Percentiles rank a stretch among this genome's conserved stretches.
phyloP scores from a whole-genome alignment of 257 asterid species.

The Plantago elongata region DNA sequence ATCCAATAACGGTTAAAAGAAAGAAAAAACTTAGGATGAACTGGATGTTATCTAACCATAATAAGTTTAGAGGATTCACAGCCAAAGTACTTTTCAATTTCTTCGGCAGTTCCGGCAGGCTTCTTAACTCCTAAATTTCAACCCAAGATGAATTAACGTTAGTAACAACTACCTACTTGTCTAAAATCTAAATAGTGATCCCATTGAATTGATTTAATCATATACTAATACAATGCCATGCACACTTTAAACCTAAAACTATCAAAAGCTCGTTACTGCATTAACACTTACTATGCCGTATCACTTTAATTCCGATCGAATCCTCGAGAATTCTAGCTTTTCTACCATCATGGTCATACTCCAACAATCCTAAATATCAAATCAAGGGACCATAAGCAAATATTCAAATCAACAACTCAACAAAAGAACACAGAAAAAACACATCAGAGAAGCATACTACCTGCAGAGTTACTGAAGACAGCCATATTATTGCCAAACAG shows the following conservation, averaged over 20 bases:
- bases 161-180: conserved; percentile 7
- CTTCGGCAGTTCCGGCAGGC: conserved; percentile 92
- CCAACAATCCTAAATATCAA: conserved; percentile 52
- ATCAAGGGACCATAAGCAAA: conserved; percentile 10
- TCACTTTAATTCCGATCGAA: conserved; percentile 78
- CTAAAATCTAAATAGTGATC: conserved; percentile 10
- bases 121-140: conserved; percentile 59
- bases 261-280: conserved; percentile 2
- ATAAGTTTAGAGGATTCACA: conserved; percentile 78
- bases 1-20: not conserved
- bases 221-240: not conserved
- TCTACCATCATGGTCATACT: conserved; percentile 83
- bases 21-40: conserved; percentile 3
- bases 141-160: conserved; percentile 17
- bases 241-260: not conserved
- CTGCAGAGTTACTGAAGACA: conserved; percentile 88
- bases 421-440: not conserved
- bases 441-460: conserved; percentile 43
- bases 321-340: conserved; percentile 72
- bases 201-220: not conserved
- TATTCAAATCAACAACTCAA: conserved; percentile 3
- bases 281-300: conserved; percentile 61
- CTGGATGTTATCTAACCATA: conserved; percentile 50
- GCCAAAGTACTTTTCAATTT: conserved; percentile 72
- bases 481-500: conserved; percentile 72